phyloP scores from a whole-genome alignment of 2,329 filamentous ascomycete genomes.

The Trichoderma breve region DNA sequence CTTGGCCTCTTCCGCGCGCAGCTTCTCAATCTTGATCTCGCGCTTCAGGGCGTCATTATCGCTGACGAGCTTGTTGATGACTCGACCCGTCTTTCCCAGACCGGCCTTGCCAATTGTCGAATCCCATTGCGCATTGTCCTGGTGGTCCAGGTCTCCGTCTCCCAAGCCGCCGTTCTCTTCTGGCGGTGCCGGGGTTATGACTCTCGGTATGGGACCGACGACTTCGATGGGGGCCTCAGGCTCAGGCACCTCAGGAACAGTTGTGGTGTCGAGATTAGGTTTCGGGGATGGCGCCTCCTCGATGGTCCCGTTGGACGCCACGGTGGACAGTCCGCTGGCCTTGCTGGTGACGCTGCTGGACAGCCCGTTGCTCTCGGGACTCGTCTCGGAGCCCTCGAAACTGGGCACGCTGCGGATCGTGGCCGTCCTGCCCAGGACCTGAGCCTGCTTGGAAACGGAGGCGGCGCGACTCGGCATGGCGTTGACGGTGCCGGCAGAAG shows the following conservation, averaged over 20 bases:
- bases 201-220: slow-evolving; percentile 29
- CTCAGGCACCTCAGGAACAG: slow-evolving; percentile 29
- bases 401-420: slow-evolving; percentile 59
- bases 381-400: slow-evolving; percentile 51
- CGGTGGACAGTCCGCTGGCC: slow-evolving; percentile 46
- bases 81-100: slow-evolving; percentile 70
- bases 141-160: slow-evolving; percentile 36
- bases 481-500: slow-evolving; percentile 41
- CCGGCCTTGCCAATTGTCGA: slow-evolving; percentile 68
- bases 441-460: slow-evolving; percentile 34
- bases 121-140: slow-evolving; percentile 52
- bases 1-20: slow-evolving; percentile 68
- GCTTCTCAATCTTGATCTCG: slow-evolving; percentile 64
- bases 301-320: slow-evolving; percentile 32
- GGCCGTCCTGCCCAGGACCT: slow-evolving; percentile 34
- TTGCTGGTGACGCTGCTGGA: slow-evolving; percentile 58
- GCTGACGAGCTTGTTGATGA: slow-evolving; percentile 77
- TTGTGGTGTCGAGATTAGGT: slow-evolving; percentile 24
- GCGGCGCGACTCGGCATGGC: slow-evolving; percentile 38
- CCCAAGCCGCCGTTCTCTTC: slow-evolving; percentile 29
- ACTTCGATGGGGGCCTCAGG: slow-evolving; percentile 17
- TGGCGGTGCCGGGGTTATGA: slow-evolving; percentile 32
- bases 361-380: slow-evolving; percentile 47
- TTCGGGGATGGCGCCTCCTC: slow-evolving; percentile 36
- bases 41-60: slow-evolving; percentile 77